A percentile compares a stretch with the other conserved stretches of the same genome.
These are phyloP conservation scores for Vitis riparia DNA, from an alignment of 164 flowering plant genomes.

Conservation along the genomic window DNA sequence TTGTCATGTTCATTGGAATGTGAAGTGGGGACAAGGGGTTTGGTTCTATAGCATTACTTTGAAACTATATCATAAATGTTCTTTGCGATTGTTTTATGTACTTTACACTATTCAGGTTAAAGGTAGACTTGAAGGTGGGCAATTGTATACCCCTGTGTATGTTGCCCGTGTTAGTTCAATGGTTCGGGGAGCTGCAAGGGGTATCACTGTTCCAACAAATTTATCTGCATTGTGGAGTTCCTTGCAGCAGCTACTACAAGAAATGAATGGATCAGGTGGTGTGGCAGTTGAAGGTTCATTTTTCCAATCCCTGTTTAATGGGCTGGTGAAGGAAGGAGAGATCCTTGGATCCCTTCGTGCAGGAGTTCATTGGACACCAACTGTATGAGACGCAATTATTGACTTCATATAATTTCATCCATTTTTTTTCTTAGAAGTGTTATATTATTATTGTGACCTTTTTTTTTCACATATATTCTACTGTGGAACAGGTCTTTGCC, in stretches of 20 bases:
- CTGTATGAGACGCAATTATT: conserved; percentile 45
- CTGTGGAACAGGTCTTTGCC: conserved; percentile 71
- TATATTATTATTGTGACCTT: not conserved
- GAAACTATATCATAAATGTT: too few relatives aligned
- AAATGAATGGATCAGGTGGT: conserved; percentile 75
- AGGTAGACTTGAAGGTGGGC: conserved; percentile 98
- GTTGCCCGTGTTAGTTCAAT: conserved; percentile 88
- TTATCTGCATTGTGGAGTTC: conserved; percentile 76
- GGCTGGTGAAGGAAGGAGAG: conserved; percentile 71
- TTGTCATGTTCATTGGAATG: too few relatives aligned
- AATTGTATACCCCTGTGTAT: conserved; percentile 88
- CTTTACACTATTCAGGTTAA: conserved; percentile 53
- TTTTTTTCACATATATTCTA: not conserved
- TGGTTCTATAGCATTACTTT: too few relatives aligned
- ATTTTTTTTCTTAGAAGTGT: not conserved
- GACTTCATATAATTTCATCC: not conserved
- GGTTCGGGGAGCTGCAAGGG: conserved; percentile 97
- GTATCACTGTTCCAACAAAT: conserved; percentile 82
- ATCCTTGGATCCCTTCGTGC: conserved; percentile 94
- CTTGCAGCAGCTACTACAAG: conserved; percentile 71
- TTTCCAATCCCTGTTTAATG: conserved; percentile 87
- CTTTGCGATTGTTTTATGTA: too few relatives aligned
- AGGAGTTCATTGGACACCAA: conserved; percentile 95
- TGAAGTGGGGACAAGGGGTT: too few relatives aligned
- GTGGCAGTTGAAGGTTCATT: conserved; percentile 81